Conservation (phyloP, 192 early-diverging fungal genomes). For the Chytriomyces sp. region DNA sequence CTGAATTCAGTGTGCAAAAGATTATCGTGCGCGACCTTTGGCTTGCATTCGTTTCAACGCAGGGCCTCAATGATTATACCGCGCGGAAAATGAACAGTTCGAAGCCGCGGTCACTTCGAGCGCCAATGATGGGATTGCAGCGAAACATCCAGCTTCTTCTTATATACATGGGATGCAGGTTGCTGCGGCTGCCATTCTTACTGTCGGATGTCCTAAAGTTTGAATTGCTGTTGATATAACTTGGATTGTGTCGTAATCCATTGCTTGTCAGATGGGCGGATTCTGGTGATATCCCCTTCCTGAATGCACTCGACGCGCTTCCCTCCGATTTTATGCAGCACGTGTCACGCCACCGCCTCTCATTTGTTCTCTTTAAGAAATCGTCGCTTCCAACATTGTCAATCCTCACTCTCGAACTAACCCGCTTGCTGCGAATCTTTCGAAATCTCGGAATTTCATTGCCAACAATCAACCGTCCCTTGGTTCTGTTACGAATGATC, state of each 20-base stretch:
- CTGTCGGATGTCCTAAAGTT: slow-evolving; percentile 16
- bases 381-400: background rate
- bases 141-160: slow-evolving; percentile 6
- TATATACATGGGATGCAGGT: slow-evolving; percentile 29
- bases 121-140: background rate
- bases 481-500: slow-evolving; percentile 20
- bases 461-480: slow-evolving; percentile 8
- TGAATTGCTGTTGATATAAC: background rate
- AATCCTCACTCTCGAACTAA: background rate
- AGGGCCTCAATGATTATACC: slow-evolving; percentile 4
- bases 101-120: background rate
- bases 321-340: slow-evolving; percentile 12
- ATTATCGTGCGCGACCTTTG: slow-evolving; percentile 23
- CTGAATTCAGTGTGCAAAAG: background rate
- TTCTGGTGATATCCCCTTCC: slow-evolving; percentile 11
- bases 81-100: background rate
- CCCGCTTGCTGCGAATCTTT: background rate
- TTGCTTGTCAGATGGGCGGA: slow-evolving; percentile 21
- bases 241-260: background rate
- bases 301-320: slow-evolving; percentile 25
- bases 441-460: background rate
- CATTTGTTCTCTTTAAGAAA: slow-evolving; percentile 11
- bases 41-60: slow-evolving; percentile 16
- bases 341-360: slow-evolving; percentile 13
- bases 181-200: slow-evolving; percentile 22